Evolutionary conservation across 1,284 basidiomycete genomes (phyloP), one percentile per base, ranked within the genome.

Genomic region (Pulveroboletus sp.): DNA sequence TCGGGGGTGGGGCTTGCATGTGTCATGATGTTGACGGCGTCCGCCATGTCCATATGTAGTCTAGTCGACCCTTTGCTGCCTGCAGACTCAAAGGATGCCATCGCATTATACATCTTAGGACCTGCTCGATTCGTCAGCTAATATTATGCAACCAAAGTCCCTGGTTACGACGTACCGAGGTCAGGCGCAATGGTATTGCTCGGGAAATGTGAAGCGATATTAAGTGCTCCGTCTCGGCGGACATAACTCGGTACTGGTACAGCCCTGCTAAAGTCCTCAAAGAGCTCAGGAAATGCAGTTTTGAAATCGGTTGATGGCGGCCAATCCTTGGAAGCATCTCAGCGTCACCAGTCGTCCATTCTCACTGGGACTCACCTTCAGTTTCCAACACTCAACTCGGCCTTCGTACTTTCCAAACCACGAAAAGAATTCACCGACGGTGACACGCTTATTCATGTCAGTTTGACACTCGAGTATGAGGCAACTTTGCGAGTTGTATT

Each of bases 31-130:
- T 98, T 98, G 60, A 97, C 77, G 2, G 94, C 94, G 67, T 98
- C 95, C 0, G 95, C 94, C 81, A 96, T 94, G 73, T 98, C 95
- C 93, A 96, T 96, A 70, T 98, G 95, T 51, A 98, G 72, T 46
- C 93, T 80, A 4, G 96, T 98, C 25, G 91, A 87, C 10, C 92
- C 91, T 65, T 89, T 89, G 65, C 84, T 89, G 9, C 87, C 87
- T 22, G 77, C 70, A 15, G 74, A 72, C 60, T 86, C 83, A 39
- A 74, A 79, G 11, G 87, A 86, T 12, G 86, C 84, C 78, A 89
- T 81, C 2, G 88, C 85, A 59, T 89, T 91, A 69, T 91, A 91
- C 88, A 91, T 91, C 71, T 90, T 89, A 0, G 89, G 89, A 7
- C 89, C 87, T 89, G 60, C 14, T 54, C 46, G 38, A 60, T 68